phyloP scores from a whole-genome alignment of 345 rosid species.

The Camelina hispida region DNA sequence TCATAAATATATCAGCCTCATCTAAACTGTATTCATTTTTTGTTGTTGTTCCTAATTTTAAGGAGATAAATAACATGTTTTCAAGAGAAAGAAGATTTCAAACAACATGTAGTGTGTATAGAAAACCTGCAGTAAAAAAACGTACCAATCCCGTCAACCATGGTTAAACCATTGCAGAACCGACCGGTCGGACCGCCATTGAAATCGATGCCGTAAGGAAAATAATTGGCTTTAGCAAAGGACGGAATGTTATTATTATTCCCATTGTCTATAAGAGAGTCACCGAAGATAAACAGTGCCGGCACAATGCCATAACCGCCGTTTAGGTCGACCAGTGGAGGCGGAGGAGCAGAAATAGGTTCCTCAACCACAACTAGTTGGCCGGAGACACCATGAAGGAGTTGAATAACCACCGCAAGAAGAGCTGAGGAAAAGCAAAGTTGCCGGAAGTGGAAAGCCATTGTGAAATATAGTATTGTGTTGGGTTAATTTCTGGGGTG shows the following conservation, averaged over 20 bases:
- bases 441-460: slow-evolving; percentile 34
- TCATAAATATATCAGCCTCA: slow-evolving; percentile 7
- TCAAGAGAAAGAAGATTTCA: neutral
- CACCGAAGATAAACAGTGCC: slow-evolving; percentile 92
- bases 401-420: neutral
- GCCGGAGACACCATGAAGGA: slow-evolving; percentile 28
- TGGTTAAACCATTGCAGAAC: slow-evolving; percentile 94
- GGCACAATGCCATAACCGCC: slow-evolving; percentile 57
- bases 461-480: slow-evolving; percentile 14
- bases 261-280: slow-evolving; percentile 92
- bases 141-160: slow-evolving; percentile 89
- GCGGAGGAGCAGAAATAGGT: slow-evolving; percentile 34
- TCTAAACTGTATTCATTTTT: neutral
- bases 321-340: slow-evolving; percentile 34
- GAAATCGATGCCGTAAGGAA: slow-evolving; percentile 96
- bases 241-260: slow-evolving; percentile 87
- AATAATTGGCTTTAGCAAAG: slow-evolving; percentile 91
- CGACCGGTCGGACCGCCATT: slow-evolving; percentile 95
- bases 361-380: slow-evolving; percentile 36
- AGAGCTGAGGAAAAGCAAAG: slow-evolving; percentile 9
- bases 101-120: too few species aligned
- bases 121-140: too few species aligned
- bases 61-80: neutral
- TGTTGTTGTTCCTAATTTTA: neutral
- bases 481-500: neutral